Conservation (phyloP, 805 yeast genomes). For the Candida bentonensis region DNA sequence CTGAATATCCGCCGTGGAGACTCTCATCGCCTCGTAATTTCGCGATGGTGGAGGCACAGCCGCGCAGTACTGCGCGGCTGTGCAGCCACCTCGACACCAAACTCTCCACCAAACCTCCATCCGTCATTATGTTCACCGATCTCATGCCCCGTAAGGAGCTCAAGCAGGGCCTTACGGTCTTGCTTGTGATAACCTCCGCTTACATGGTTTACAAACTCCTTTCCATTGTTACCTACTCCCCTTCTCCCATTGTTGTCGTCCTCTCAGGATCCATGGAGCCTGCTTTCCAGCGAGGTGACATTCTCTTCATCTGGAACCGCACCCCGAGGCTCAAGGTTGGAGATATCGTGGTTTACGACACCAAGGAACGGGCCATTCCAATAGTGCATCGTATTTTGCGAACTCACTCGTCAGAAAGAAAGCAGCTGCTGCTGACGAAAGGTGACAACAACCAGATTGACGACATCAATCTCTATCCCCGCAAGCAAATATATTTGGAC, state of each 20-base stretch:
- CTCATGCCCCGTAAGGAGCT: conserved; percentile 2
- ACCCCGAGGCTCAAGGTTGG: conserved; percentile 58
- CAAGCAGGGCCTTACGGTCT: conserved; percentile 53
- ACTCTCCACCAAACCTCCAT: too few relatives aligned
- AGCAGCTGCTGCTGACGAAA: conserved; percentile 74
- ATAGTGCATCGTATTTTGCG: conserved; percentile 91
- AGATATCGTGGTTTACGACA: conserved; percentile 86
- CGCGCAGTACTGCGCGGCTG: too few relatives aligned
- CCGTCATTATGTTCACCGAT: not conserved
- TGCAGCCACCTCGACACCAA: too few relatives aligned
- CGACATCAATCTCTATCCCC: conserved; percentile 74
- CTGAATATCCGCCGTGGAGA: too few relatives aligned
- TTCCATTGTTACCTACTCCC: conserved; percentile 61
- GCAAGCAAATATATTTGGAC: conserved; percentile 60
- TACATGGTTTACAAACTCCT: conserved; percentile 85
- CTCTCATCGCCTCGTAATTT: too few relatives aligned
- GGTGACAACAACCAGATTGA: conserved; percentile 94
- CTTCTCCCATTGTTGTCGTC: conserved; percentile 92
- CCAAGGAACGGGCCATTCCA: conserved; percentile 70
- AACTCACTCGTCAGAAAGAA: conserved; percentile 43
- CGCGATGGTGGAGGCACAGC: too few relatives aligned
- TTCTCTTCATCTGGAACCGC: conserved; percentile 82
- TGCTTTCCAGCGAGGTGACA: conserved; percentile 96
- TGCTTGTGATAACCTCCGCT: conserved; percentile 75
- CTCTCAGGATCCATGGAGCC: conserved; percentile 99